Conservation (phyloP, 2,329 filamentous ascomycete species). For the Fusarium albidum region DNA sequence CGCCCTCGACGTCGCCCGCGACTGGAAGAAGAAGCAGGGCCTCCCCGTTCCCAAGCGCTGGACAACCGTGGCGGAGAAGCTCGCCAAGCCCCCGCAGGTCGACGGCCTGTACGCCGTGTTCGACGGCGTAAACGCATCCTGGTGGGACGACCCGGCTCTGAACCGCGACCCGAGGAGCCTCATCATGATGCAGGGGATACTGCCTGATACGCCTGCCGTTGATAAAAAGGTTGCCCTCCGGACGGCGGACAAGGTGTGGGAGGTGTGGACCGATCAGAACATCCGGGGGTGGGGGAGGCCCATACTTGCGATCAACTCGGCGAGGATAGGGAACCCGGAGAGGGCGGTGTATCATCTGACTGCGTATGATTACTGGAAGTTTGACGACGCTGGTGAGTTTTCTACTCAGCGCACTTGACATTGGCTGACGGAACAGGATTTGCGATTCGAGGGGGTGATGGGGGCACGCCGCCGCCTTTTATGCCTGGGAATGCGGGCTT, state of each 20-base stretch:
- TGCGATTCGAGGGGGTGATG: constrained; percentile 42
- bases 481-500: constrained; percentile 50
- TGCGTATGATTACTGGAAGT: constrained; percentile 51
- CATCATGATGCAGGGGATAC: constrained; percentile 54
- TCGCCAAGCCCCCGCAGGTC: constrained; percentile 60
- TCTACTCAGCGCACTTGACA: too few species aligned
- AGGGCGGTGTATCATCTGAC: constrained; percentile 52
- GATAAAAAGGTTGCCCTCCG: constrained; percentile 45
- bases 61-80: constrained; percentile 57
- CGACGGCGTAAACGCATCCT: constrained; percentile 56
- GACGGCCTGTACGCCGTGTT: constrained; percentile 63
- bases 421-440: too few species aligned
- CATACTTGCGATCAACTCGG: constrained; percentile 55
- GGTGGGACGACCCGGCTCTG: constrained; percentile 50
- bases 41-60: constrained; percentile 54
- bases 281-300: constrained; percentile 58
- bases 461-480: constrained; percentile 43
- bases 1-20: constrained; percentile 61
- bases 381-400: constrained; percentile 49
- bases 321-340: constrained; percentile 51
- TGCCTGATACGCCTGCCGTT: constrained; percentile 50
- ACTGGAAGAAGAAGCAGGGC: constrained; percentile 60
- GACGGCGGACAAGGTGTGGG: constrained; percentile 50
- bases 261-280: constrained; percentile 51
- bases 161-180: constrained; percentile 54